Percentiles rank a stretch among this genome's conserved stretches.
Evolutionary conservation across 2,329 filamentous ascomycete genomes (phyloP).

Genomic region (Fusarium domesticum): DNA sequence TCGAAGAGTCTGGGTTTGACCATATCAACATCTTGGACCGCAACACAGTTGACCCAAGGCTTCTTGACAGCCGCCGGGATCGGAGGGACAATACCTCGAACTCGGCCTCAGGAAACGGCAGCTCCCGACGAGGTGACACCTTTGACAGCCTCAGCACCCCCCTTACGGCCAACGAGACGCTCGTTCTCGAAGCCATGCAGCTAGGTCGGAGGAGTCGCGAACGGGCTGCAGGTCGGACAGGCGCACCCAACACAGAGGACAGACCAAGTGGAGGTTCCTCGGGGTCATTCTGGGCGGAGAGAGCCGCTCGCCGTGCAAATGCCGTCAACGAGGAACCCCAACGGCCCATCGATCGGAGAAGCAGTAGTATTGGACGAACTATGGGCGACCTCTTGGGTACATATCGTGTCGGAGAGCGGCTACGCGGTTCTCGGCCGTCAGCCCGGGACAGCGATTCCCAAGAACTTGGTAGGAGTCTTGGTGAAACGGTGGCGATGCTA

Average conservation of each 20-base stretch:
- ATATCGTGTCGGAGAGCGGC: slow-evolving; percentile 37
- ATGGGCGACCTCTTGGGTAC: slow-evolving; percentile 40
- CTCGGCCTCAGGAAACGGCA: slow-evolving; percentile 5
- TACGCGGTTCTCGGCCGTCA: slow-evolving; percentile 34
- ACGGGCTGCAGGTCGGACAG: slow-evolving; percentile 29
- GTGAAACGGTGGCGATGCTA: slow-evolving; percentile 37
- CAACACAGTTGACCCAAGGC: slow-evolving; percentile 51
- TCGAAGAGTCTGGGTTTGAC: slow-evolving; percentile 59
- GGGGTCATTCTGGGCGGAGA: slow-evolving; percentile 13
- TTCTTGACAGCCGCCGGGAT: slow-evolving; percentile 47
- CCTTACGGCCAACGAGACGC: slow-evolving; percentile 52
- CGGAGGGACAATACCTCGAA: slow-evolving; percentile 30
- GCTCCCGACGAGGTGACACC: slow-evolving; percentile 31
- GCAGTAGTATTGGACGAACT: slow-evolving; percentile 36
- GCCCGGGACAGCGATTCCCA: slow-evolving; percentile 29
- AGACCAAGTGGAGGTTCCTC: slow-evolving; percentile 7
- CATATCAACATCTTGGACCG: slow-evolving; percentile 56
- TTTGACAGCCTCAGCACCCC: slow-evolving; percentile 49
- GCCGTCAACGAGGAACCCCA: slow-evolving; percentile 24
- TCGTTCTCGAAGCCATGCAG: slow-evolving; percentile 56
- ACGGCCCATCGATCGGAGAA: slow-evolving; percentile 35
- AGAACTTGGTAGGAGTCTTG: slow-evolving; percentile 25
- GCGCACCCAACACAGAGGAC: slow-evolving; percentile 18
- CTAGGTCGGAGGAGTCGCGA: slow-evolving; percentile 52
- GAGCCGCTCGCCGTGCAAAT: slow-evolving; percentile 14